A percentile compares a stretch with the other conserved stretches of the same genome.
Conservation (phyloP, 768 basidiomycete species). For the Lactifluus pinguis region DNA sequence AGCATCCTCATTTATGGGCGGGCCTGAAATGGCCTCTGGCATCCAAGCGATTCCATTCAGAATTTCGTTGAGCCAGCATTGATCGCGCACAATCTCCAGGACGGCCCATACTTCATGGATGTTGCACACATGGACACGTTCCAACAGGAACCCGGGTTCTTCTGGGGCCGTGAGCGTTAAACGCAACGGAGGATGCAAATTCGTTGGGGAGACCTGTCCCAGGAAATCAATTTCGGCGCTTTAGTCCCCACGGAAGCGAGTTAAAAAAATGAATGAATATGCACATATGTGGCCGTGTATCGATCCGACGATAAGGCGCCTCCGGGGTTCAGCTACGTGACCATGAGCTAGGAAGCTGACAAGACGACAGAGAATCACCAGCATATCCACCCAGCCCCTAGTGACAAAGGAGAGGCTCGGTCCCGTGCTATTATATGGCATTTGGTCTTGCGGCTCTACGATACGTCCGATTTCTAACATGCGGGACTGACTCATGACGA, state of each 20-base stretch:
- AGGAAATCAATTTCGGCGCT: slow-evolving; percentile 2
- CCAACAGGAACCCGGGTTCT: slow-evolving; percentile 69
- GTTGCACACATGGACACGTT: slow-evolving; percentile 60
- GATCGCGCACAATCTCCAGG: slow-evolving; percentile 74
- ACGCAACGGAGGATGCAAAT: slow-evolving; percentile 59
- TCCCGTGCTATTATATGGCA: slow-evolving; percentile 34
- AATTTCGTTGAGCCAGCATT: slow-evolving; percentile 79
- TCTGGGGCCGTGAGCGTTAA: slow-evolving; percentile 58
- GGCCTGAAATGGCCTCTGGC: slow-evolving; percentile 36
- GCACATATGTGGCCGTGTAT: slow-evolving; percentile 61
- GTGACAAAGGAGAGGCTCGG: slow-evolving; percentile 39
- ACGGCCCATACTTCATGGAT: slow-evolving; percentile 70
- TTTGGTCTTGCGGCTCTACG: slow-evolving; percentile 45
- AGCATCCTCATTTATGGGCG: slow-evolving; percentile 22
- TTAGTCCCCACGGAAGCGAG: neutral
- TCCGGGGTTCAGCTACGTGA: slow-evolving; percentile 43
- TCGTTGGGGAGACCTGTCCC: slow-evolving; percentile 51
- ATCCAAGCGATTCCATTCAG: slow-evolving; percentile 53
- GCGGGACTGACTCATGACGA: slow-evolving; percentile 65
- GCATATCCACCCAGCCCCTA: slow-evolving; percentile 57
- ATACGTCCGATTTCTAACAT: slow-evolving; percentile 66
- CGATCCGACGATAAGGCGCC: slow-evolving; percentile 43
- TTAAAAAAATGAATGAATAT: slow-evolving; percentile 21
- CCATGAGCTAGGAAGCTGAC: neutral
- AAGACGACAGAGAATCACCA: slow-evolving; percentile 30